These are phyloP conservation scores for Nicotiana benthamiana DNA, from an alignment of 257 asterid species.

Conservation along the genomic window DNA sequence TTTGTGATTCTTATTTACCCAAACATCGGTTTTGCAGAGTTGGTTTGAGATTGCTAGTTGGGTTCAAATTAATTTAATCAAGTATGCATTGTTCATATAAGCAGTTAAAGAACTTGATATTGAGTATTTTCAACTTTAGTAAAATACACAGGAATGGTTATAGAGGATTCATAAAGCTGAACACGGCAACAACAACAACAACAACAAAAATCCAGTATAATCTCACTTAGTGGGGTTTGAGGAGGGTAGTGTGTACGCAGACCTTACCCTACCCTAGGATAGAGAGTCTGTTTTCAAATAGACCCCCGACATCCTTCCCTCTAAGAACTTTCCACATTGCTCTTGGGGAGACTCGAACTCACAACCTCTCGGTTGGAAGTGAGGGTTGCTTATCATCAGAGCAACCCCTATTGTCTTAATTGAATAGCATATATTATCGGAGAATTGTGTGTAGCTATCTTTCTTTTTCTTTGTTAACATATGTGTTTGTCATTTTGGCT, in stretches of 20 bases:
- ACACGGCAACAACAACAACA: no score
- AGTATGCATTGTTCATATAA: not conserved
- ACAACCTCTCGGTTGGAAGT: no score
- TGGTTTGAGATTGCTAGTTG: not conserved
- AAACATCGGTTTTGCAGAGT: not conserved
- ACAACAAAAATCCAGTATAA: no score
- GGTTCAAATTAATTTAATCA: not conserved
- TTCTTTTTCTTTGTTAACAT: not conserved
- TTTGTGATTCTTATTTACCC: not conserved
- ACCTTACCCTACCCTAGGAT: no score
- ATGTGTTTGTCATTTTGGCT: not conserved
- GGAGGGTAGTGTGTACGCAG: no score
- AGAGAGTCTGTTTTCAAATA: no score
- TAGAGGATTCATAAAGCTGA: not conserved
- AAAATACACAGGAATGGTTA: not conserved
- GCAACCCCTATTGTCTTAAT: no score
- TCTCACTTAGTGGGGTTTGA: no score
- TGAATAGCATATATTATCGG: not conserved
- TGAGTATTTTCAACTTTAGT: not conserved
- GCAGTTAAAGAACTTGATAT: not conserved
- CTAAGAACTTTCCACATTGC: no score
- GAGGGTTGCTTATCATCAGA: no score
- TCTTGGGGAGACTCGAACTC: no score
- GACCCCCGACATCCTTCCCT: no score
- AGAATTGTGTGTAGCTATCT: not conserved